Percentiles rank a stretch among this genome's conserved stretches.
Conservation (phyloP, 495 filamentous ascomycete species). For the Penicillium taxi region DNA sequence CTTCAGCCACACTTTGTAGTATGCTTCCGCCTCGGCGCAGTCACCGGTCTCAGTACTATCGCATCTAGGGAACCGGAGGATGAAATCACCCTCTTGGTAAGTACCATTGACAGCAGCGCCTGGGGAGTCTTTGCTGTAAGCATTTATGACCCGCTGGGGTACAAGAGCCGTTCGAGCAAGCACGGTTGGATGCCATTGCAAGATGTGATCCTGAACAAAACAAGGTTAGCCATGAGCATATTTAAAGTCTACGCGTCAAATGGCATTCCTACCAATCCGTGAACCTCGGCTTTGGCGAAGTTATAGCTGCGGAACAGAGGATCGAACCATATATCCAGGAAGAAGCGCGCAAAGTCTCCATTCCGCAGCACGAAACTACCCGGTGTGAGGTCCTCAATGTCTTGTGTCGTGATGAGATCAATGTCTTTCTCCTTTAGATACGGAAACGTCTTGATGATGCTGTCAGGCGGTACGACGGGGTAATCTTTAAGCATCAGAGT, state of each 20-base stretch:
- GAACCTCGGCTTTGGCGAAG: constrained; percentile 87
- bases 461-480: constrained; percentile 87
- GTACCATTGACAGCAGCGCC: constrained; percentile 38
- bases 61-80: constrained; percentile 69
- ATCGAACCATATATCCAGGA: constrained; percentile 95
- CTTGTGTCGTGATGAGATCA: constrained; percentile 79
- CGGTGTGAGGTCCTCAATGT: constrained; percentile 67
- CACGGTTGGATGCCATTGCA: constrained; percentile 99
- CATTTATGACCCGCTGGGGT: constrained; percentile 72
- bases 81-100: constrained; percentile 73
- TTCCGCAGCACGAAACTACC: constrained; percentile 72
- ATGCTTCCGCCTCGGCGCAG: constrained; percentile 64
- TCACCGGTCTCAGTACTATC: constrained; percentile 41
- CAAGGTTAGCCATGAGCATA: constrained; percentile 1
- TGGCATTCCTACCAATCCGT: constrained; percentile 66
- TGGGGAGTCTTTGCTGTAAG: constrained; percentile 53
- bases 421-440: constrained; percentile 69
- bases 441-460: constrained; percentile 89
- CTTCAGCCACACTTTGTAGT: constrained; percentile 41
- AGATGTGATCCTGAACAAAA: constrained; percentile 65
- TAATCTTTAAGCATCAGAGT: constrained; percentile 75
- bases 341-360: constrained; percentile 86
- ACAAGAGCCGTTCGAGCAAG: constrained; percentile 79
- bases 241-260: neutral
- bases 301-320: constrained; percentile 88